Conservation (phyloP, 441 rosid species). For the Biscutella laevigata region DNA sequence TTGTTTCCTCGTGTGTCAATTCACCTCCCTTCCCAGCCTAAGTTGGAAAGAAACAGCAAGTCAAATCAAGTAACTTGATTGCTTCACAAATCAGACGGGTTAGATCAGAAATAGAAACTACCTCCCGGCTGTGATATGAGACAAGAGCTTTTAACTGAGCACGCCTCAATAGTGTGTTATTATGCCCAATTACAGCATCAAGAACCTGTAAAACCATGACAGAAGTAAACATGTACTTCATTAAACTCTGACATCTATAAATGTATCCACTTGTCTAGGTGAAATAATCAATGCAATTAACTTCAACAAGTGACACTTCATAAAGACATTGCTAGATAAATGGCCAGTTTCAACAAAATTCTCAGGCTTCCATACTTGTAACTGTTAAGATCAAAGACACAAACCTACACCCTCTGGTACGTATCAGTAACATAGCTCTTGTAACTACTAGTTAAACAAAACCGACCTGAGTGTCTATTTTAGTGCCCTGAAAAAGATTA, state of each 20-base stretch:
- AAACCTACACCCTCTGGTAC: no score
- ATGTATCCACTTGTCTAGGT: constrained; percentile 9
- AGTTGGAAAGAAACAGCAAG: constrained; percentile 18
- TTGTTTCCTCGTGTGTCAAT: constrained; percentile 66
- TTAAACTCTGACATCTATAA: background rate
- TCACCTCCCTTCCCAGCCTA: constrained; percentile 81
- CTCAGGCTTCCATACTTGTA: background rate
- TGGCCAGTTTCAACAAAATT: background rate
- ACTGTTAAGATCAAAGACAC: no score
- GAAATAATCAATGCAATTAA: constrained; percentile 2
- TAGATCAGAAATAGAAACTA: constrained; percentile 19
- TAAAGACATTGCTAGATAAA: constrained; percentile 1
- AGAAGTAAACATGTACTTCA: constrained; percentile 9
- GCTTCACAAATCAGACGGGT: constrained; percentile 9
- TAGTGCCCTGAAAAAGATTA: background rate
- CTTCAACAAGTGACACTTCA: background rate
- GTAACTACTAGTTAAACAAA: constrained; percentile 6
- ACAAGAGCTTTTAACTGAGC: constrained; percentile 68
- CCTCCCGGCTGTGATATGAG: constrained; percentile 60
- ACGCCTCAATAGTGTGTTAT: constrained; percentile 51
- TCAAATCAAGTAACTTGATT: constrained; percentile 13
- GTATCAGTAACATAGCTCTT: background rate
- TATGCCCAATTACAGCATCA: constrained; percentile 50
- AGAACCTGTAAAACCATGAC: constrained; percentile 36
- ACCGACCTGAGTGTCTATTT: background rate